Evolutionary conservation across 805 yeast genomes (phyloP), one percentile per base, ranked within the genome.

Genomic region (Brettanomyces anomalus): DNA sequence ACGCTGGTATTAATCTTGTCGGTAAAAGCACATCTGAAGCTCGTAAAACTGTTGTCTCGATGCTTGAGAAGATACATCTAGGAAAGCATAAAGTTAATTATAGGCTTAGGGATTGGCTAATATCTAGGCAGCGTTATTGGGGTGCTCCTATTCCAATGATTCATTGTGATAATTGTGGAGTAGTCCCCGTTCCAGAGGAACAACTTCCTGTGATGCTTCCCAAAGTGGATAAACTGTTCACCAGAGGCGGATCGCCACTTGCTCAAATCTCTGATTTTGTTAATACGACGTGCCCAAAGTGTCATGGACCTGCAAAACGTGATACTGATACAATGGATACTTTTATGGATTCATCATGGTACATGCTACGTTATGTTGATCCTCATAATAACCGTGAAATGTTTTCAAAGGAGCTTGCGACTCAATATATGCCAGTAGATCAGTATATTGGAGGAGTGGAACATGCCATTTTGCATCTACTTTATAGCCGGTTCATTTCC

Each of bases 291-390:
- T 93, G 98, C 60, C 98, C 98, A 5, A 70, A 74, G 0, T 93
- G 98, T 65, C 79, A 79, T 3, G 52, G 59, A 6, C 63, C 68
- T 16, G 95, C 96, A 0, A 77, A 74, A 44, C 73, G 98, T 53
- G 98, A 93, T 50, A 86, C 97, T 0, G 98, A 93, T 56, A 93
- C 98, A 0, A 90, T 93, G 98, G 98, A 93, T 57, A 93, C 98
- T 0, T 93, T 93, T 56, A 90, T 93, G 78, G 98, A 93, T 62
- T 85, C 95, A 15, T 88, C 97, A 3, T 93, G 98, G 98, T 93
- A 93, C 61, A 85, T 75, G 60, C 81, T 93, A 66, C 73, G 98
- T 46, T 89, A 77, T 53, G 62, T 81, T 2, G 97, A 93, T 58
- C 68, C 95, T 0, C 64, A 77, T 28, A 90, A 93, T 58, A 47